Evolutionary conservation across 495 filamentous ascomycete species (phyloP).

Genomic region (Platismatia glauca): DNA sequence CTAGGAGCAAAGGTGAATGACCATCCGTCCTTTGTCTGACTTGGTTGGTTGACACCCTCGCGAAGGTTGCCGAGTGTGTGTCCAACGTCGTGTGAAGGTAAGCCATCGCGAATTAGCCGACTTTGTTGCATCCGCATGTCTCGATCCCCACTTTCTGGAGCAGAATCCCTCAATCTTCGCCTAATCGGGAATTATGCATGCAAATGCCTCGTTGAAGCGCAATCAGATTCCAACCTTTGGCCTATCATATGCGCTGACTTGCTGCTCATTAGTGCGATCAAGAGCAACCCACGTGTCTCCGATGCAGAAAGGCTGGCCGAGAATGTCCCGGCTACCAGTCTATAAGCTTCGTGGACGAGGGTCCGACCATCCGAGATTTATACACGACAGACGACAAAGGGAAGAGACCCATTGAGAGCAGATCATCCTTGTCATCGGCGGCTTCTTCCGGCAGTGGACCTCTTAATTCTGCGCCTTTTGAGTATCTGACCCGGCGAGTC

Average conservation of each 20-base stretch:
- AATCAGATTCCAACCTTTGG: neutral
- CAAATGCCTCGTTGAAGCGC: neutral
- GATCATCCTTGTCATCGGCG: neutral
- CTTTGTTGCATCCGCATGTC: neutral
- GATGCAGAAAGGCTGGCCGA: slow-evolving; percentile 26
- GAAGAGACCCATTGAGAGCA: neutral
- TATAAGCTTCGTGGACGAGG: slow-evolving; percentile 16
- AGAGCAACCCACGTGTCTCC: slow-evolving; percentile 27
- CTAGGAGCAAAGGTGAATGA: slow-evolving; percentile 28
- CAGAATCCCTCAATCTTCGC: neutral
- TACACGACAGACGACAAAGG: neutral
- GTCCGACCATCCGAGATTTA: neutral
- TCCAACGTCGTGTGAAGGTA: slow-evolving; percentile 26
- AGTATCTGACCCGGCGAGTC: neutral
- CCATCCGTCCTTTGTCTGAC: too few relatives aligned
- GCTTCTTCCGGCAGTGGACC: neutral
- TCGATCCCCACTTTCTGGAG: neutral
- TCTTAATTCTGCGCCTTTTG: neutral
- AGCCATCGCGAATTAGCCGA: neutral
- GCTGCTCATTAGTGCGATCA: slow-evolving; percentile 28
- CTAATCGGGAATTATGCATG: neutral
- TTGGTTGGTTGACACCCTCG: neutral
- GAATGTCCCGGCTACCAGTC: slow-evolving; percentile 25
- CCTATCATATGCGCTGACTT: neutral
- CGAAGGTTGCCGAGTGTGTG: slow-evolving; percentile 31